Conservation (phyloP, 768 basidiomycete genomes). For the Boletus rex-veris region DNA sequence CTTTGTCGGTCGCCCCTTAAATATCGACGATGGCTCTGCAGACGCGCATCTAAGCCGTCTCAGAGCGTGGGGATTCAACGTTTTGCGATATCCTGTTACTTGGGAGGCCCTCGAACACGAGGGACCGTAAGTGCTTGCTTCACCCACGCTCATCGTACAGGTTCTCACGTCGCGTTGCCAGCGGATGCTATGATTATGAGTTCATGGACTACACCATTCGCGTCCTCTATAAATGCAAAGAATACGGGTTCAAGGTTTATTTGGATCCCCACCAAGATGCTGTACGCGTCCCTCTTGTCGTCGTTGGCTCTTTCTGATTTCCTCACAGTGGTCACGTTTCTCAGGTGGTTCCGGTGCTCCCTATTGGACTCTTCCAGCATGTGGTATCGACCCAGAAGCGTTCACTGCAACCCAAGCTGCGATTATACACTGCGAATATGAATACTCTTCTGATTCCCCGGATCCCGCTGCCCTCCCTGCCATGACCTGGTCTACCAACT, state of each 20-base stretch:
- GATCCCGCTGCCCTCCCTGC: conserved; percentile 76
- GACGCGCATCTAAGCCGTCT: conserved; percentile 85
- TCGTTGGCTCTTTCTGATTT: not conserved
- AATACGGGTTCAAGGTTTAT: conserved; percentile 86
- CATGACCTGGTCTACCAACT: conserved; percentile 98
- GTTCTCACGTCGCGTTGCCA: conserved; percentile 29
- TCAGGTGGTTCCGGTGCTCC: conserved; percentile 94
- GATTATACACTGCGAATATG: conserved; percentile 88
- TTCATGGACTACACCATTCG: conserved; percentile 91
- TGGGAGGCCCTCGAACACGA: conserved; percentile 95
- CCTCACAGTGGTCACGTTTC: conserved; percentile 84
- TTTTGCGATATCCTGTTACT: conserved; percentile 76
- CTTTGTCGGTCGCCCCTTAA: conserved; percentile 76
- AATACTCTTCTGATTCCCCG: conserved; percentile 47
- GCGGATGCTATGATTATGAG: conserved; percentile 84
- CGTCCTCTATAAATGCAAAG: conserved; percentile 87
- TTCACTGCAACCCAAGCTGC: conserved; percentile 85
- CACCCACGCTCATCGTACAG: not conserved
- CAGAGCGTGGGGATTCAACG: conserved; percentile 90
- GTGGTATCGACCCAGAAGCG: conserved; percentile 83
- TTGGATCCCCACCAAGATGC: conserved; percentile 97
- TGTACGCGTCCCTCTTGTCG: conserved; percentile 45
- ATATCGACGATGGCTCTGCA: conserved; percentile 80
- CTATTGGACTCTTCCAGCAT: conserved; percentile 88
- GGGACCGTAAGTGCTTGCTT: conserved; percentile 75